Evolutionary conservation across 441 rosid genomes (phyloP).

Genomic region (Arabidopsis hybrid): DNA sequence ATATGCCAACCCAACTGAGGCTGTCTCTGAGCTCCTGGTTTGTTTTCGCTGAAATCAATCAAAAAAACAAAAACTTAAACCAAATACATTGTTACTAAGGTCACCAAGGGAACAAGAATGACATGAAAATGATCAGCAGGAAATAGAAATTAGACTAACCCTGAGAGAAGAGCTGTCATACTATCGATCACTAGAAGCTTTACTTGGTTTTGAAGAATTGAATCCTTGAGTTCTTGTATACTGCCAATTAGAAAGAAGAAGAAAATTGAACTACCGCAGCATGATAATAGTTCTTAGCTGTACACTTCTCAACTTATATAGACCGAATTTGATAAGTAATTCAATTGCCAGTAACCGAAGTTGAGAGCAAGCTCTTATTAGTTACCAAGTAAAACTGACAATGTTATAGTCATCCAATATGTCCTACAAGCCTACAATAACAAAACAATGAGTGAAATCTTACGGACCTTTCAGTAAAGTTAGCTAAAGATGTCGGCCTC

Average conservation of each 20-base stretch:
- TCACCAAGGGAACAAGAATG: background rate
- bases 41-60: constrained; percentile 59
- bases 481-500: constrained; percentile 72
- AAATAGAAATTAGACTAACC: constrained; percentile 51
- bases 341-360: background rate
- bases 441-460: constrained; percentile 19
- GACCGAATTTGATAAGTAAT: too few relatives aligned
- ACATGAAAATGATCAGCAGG: background rate
- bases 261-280: constrained; percentile 5
- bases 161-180: constrained; percentile 90
- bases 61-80: background rate
- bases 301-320: background rate
- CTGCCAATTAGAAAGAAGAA: constrained; percentile 46
- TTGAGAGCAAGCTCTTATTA: background rate
- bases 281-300: constrained; percentile 13
- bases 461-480: constrained; percentile 79
- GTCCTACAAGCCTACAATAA: constrained; percentile 10
- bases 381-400: background rate
- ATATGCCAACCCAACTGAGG: constrained; percentile 84
- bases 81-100: background rate
- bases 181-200: constrained; percentile 87
- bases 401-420: background rate
- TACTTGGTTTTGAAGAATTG: constrained; percentile 74
- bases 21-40: constrained; percentile 57
- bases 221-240: constrained; percentile 80